Percentiles rank a stretch among this genome's conserved stretches.
Evolutionary conservation across 495 filamentous ascomycete species (phyloP).

Genomic region (Podospora fimiseda): DNA sequence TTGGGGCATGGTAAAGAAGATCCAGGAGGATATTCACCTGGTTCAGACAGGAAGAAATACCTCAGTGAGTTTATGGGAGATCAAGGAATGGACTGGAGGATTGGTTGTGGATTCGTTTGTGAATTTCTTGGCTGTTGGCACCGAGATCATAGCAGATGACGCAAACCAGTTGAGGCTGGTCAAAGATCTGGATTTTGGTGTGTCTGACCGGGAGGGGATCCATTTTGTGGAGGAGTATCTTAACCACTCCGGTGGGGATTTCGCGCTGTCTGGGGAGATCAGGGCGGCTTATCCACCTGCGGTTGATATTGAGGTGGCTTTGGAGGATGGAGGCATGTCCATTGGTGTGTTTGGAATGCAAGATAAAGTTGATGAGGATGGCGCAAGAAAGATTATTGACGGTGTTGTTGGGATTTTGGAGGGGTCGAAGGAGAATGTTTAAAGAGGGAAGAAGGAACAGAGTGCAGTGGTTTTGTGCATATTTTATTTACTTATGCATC

Average conservation of each 20-base stretch:
- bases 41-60: conserved; percentile 31
- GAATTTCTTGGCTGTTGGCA: conserved; percentile 44
- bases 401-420: neutral
- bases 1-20: conserved; percentile 19
- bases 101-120: conserved; percentile 44
- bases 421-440: neutral
- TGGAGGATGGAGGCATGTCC: neutral
- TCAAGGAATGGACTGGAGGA: conserved; percentile 40
- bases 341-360: neutral
- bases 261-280: neutral
- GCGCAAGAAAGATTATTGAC: neutral
- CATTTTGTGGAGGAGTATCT: no score
- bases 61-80: conserved; percentile 43
- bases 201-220: neutral
- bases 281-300: neutral
- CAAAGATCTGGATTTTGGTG: neutral
- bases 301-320: neutral
- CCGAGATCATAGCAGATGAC: neutral
- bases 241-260: neutral
- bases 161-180: neutral
- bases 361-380: neutral
- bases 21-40: conserved; percentile 36
- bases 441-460: no score
- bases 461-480: no score
- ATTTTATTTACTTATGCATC: no score